Base-by-base conservation (phyloP, 2,329 filamentous ascomycete genomes). In the Penicillium hesseltinei region DNA sequence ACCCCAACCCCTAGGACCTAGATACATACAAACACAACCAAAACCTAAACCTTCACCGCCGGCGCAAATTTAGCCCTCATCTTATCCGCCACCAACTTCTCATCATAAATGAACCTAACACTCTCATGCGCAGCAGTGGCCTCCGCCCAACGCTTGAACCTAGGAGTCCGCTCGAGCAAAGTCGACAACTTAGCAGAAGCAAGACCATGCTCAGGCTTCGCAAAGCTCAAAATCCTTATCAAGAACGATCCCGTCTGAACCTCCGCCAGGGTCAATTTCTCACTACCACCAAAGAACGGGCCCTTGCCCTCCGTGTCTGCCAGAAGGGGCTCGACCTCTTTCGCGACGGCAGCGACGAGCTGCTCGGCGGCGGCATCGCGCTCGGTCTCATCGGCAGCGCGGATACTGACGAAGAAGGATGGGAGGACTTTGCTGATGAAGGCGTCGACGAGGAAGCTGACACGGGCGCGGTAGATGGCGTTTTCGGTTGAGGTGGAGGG, bases 301-400 rank as follows among this genome's bases (percentile, higher is more conserved):
- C 72, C 72, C 40, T 70, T 64, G 46, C 67, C 64, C 2, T 70
- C 75, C 0, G 80, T 80, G 52, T 80, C 77, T 3, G 66, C 68
- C 27, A 95, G 76, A 38, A 91, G 74, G 1, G 89, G 89, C 74
- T 92, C 90, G 54, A 94, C 76, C 66, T 93, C 89, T 75, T 88
- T 90, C 52, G 80, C 78, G 1, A 90, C 74, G 1, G 77, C 78
- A 1, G 77, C 79, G 3, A 88, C 76, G n/a, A 84, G 75, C 9
- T 81, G 81, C 23, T 81, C 73, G 0, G 73, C 77, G 3, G 82
- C 69, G 3, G 75, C 75, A 1, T 81, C 78, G 5, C 79, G 77
- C 46, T 86, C 85, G 6, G 76, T 80, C 1, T 80, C 73, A 17
- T 71, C 69, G 46, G 79, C 76, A 0, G 82, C 76, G 5, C 78